A percentile compares a stretch with the other conserved stretches of the same genome.
phyloP scores from a whole-genome alignment of 306 rosid species.

The Hylodesmum podocarpum region DNA sequence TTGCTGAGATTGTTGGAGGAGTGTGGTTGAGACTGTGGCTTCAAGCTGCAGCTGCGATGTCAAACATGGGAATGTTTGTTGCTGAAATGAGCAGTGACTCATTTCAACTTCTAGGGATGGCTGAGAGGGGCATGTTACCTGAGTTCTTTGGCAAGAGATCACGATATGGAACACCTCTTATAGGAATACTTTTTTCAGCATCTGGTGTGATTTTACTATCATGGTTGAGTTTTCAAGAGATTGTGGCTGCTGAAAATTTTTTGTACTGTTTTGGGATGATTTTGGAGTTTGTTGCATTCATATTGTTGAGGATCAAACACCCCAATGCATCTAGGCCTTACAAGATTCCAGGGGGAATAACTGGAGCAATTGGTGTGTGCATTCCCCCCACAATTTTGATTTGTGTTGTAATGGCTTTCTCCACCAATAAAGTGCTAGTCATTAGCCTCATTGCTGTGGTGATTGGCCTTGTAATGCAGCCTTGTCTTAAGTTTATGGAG shows the following conservation, averaged over 20 bases:
- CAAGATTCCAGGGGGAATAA: conserved; percentile 64
- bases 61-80: conserved; percentile 90
- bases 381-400: conserved; percentile 70
- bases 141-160: conserved; percentile 61
- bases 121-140: conserved; percentile 82
- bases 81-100: conserved; percentile 91
- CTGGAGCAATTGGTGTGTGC: conserved; percentile 60
- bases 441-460: conserved; percentile 56
- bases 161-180: conserved; percentile 69
- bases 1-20: conserved; percentile 70
- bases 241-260: conserved; percentile 77
- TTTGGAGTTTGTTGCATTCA: conserved; percentile 72
- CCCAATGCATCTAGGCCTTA: conserved; percentile 70
- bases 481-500: conserved; percentile 53
- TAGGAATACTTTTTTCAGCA: conserved; percentile 77
- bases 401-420: conserved; percentile 56
- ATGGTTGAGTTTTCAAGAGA: conserved; percentile 77
- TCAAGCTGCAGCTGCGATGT: conserved; percentile 79
- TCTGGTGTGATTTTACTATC: conserved; percentile 72
- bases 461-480: conserved; percentile 63
- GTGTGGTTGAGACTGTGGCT: conserved; percentile 86
- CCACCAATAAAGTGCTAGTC: conserved; percentile 50
- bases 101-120: conserved; percentile 86
- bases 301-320: conserved; percentile 56
- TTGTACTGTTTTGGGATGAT: conserved; percentile 86